Base-by-base conservation (phyloP, 2,329 filamentous ascomycete species). In the Bipolaris bicolor region DNA sequence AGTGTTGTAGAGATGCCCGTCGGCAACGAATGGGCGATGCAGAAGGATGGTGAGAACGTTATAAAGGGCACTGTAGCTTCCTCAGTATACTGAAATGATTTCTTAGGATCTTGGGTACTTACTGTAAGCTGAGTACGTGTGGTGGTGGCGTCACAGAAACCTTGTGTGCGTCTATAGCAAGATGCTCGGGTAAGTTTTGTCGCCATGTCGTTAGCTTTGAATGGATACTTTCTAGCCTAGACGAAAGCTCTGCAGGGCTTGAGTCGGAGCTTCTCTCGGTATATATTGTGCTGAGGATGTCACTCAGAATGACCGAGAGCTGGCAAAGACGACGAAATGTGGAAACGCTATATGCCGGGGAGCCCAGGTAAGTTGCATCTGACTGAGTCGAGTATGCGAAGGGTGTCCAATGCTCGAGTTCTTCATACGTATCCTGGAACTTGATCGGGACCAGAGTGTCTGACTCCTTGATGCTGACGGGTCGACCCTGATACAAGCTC, bases 401-500 rank as follows among this genome's bases (percentile, higher is more conserved):
- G 0, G 80, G 81, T n/a, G 74, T 71, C 78, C 79, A 86, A 20
- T 78, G 72, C 51, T 86, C 83, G 0, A 83, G 72, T 60, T 86
- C 84, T 29, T 86, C 84, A 31, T 78, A 84, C 0, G 76, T 76
- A 49, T 84, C 82, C 1, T 79, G 70, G 22, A 83, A 82, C 5
- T 76, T 72, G 16, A 83, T 77, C 0, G 82, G 78, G 0, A 85
- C 80, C 9, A 76, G 69, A 0, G 76, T 77, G 22, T 84, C 80
- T 0, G 74, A 75, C n/a, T 81, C 77, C 7, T 80, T 79, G 5
- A 84, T 67, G 2, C 71, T 80, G 0, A 78, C 78, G 0, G 82
- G 84, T 0, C 83, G 79, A 0, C 83, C 84, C 61, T 83, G 82
- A 47, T 85, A 86, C 0, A 86, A 65, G 13, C 78, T 81, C 57